Percentiles rank a stretch among this genome's conserved stretches.
phyloP scores from a whole-genome alignment of 129 eudicot genomes.

The Artemisia argyi region DNA sequence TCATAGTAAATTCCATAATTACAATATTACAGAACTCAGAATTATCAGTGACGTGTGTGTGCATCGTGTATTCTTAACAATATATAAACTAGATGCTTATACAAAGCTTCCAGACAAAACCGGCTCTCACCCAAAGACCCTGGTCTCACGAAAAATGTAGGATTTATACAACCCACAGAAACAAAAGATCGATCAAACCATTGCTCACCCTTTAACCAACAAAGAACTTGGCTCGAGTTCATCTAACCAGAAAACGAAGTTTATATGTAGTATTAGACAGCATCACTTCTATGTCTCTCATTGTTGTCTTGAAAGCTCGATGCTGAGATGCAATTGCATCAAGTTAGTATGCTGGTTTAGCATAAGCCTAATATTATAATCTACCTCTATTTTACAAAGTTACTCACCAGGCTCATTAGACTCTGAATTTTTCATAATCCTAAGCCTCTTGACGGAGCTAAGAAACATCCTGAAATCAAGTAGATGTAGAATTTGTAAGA shows the following conservation, averaged over 20 bases:
- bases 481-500: not conserved
- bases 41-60: slow-evolving; percentile 36
- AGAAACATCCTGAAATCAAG: slow-evolving; percentile 78
- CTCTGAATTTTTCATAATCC: slow-evolving; percentile 83
- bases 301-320: slow-evolving; percentile 52
- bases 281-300: slow-evolving; percentile 35
- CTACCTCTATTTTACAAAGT: not conserved
- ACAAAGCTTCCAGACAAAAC: slow-evolving; percentile 28
- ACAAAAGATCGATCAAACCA: slow-evolving; percentile 27
- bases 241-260: slow-evolving; percentile 24
- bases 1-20: slow-evolving; percentile 41
- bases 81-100: slow-evolving; percentile 37
- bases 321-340: slow-evolving; percentile 19
- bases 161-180: slow-evolving; percentile 35
- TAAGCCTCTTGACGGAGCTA: slow-evolving; percentile 80
- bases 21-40: slow-evolving; percentile 44
- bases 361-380: not conserved
- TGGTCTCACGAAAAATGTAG: slow-evolving; percentile 22
- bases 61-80: slow-evolving; percentile 37
- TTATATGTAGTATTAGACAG: slow-evolving; percentile 33
- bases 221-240: slow-evolving; percentile 36
- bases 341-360: slow-evolving; percentile 10
- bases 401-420: slow-evolving; percentile 54
- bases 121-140: slow-evolving; percentile 18
- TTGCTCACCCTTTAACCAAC: slow-evolving; percentile 30